phyloP scores from a whole-genome alignment of 2,329 filamentous ascomycete species.

The Allantophomopsis cytisporea region DNA sequence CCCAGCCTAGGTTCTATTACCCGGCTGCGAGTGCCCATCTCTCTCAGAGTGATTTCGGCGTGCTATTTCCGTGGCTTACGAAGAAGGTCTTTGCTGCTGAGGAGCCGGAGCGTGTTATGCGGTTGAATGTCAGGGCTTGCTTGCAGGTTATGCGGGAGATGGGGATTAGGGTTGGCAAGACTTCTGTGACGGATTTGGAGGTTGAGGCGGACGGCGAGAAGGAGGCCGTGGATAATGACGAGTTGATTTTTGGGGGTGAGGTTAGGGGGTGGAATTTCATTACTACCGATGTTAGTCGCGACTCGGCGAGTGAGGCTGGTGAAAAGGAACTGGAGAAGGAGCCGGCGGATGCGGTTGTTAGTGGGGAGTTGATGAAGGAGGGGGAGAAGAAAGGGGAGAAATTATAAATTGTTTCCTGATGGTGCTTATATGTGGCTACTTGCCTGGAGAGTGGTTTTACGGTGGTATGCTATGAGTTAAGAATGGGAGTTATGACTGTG shows the following conservation, averaged over 20 bases:
- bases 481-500: too few species aligned
- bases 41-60: constrained; percentile 71
- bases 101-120: constrained; percentile 42
- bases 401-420: too few species aligned
- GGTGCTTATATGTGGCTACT: too few species aligned
- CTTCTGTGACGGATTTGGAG: constrained; percentile 25
- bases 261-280: constrained; percentile 17
- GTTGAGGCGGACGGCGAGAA: constrained; percentile 3
- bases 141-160: constrained; percentile 41
- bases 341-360: constrained; percentile 1
- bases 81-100: constrained; percentile 42
- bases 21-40: constrained; percentile 63
- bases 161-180: constrained; percentile 32
- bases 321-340: constrained; percentile 1
- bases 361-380: not conserved
- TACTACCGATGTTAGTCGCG: constrained; percentile 8
- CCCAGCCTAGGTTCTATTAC: constrained; percentile 58
- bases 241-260: constrained; percentile 11
- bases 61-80: constrained; percentile 64
- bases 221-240: constrained; percentile 8
- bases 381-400: too few species aligned
- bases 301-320: constrained; percentile 6
- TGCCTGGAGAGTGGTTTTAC: too few species aligned
- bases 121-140: constrained; percentile 43
- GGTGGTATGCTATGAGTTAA: too few species aligned